Evolutionary conservation across 768 basidiomycete species (phyloP).

Genomic region (Daedaleopsis nitida): DNA sequence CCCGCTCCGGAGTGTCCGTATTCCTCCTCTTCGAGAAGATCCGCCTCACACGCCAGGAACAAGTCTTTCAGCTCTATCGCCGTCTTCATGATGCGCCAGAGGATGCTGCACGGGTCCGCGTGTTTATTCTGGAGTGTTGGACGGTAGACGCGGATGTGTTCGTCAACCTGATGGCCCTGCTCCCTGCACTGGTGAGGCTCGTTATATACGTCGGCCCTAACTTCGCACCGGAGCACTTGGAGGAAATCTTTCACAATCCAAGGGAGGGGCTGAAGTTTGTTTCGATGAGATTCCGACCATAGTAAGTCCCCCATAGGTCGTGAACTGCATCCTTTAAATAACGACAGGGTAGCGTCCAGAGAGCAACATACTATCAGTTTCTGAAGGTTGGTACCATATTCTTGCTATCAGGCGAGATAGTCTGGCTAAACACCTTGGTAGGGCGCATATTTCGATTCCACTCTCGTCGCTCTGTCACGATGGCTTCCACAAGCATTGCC

Average conservation of each 20-base stretch:
- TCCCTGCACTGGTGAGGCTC: conserved; percentile 54
- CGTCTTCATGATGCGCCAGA: conserved; percentile 47
- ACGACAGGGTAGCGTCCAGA: conserved; percentile 53
- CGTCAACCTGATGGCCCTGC: conserved; percentile 62
- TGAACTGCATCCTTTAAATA: conserved; percentile 1
- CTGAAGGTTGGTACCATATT: conserved; percentile 51
- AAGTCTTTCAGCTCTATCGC: conserved; percentile 57
- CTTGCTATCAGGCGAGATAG: neutral
- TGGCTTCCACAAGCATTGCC: conserved; percentile 56
- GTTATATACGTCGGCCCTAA: conserved; percentile 71
- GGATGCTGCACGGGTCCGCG: conserved; percentile 38
- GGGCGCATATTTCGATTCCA: conserved; percentile 86
- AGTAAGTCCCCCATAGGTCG: conserved; percentile 48
- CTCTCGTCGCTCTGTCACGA: conserved; percentile 57
- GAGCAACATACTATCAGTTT: conserved; percentile 81
- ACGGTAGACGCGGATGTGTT: conserved; percentile 73
- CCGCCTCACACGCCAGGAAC: conserved; percentile 48
- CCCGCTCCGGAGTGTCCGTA: conserved; percentile 56
- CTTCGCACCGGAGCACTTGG: conserved; percentile 81
- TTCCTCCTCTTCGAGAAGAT: conserved; percentile 62
- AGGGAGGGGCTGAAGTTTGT: conserved; percentile 50
- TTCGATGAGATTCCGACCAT: conserved; percentile 78
- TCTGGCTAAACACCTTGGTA: conserved; percentile 22
- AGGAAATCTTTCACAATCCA: conserved; percentile 61
- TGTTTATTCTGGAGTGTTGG: conserved; percentile 63